phyloP scores from a whole-genome alignment of 75 land plant species.

The Adiantum capillusveneris region DNA sequence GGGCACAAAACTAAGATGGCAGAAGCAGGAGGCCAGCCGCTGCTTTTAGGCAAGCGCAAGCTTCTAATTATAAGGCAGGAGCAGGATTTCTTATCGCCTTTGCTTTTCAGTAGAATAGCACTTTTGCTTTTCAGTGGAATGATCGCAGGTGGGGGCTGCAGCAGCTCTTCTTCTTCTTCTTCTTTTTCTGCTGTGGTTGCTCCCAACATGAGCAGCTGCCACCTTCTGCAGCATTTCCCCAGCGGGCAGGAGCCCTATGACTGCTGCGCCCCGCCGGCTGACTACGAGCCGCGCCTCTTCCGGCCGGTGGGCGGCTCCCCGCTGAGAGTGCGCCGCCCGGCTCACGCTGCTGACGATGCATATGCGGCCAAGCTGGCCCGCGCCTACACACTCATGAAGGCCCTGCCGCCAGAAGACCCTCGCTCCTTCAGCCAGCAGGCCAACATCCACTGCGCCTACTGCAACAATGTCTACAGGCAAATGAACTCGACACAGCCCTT shows the following conservation, averaged over 20 bases:
- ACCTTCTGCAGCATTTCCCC: slow-evolving; percentile 20
- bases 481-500: slow-evolving; percentile 50
- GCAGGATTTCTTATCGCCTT: too few relatives aligned
- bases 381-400: slow-evolving; percentile 23
- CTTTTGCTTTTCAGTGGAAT: too few relatives aligned
- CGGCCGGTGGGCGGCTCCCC: slow-evolving; percentile 8
- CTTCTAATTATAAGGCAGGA: too few relatives aligned
- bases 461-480: slow-evolving; percentile 10
- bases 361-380: slow-evolving; percentile 27
- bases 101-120: too few relatives aligned
- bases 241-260: slow-evolving; percentile 10
- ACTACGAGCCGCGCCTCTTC: slow-evolving; percentile 18
- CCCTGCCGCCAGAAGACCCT: slow-evolving; percentile 24
- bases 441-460: too few relatives aligned
- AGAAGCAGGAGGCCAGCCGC: too few relatives aligned
- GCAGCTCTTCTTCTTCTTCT: too few relatives aligned
- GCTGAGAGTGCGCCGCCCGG: slow-evolving; percentile 26
- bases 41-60: too few relatives aligned
- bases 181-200: not conserved
- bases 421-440: slow-evolving; percentile 23
- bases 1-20: too few relatives aligned
- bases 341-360: slow-evolving; percentile 15
- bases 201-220: not conserved
- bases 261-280: slow-evolving; percentile 40
- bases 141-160: too few relatives aligned